Evolutionary conservation across 176 grass and related monocot species (phyloP).

Genomic region (Musa itinerans): DNA sequence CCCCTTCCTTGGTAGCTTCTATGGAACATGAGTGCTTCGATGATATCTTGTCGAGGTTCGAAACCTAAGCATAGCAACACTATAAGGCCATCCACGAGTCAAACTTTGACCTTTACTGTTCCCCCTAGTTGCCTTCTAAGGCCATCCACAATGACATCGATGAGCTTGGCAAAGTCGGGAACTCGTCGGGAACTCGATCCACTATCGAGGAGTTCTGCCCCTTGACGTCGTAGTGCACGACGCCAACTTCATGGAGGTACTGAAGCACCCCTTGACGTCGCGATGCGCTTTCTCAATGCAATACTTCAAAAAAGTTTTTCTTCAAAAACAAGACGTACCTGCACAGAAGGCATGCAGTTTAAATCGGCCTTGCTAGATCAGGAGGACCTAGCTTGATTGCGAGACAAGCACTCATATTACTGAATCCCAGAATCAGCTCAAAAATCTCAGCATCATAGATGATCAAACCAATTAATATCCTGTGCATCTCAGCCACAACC

Average conservation of each 20-base stretch:
- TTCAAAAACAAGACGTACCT: not conserved
- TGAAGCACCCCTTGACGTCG: constrained; percentile 26
- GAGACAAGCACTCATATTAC: not conserved
- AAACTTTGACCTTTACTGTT: constrained; percentile 32
- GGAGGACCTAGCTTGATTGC: not conserved
- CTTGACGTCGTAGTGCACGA: constrained; percentile 89
- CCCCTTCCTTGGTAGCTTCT: constrained; percentile 69
- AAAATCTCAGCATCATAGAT: not conserved
- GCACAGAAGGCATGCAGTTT: not conserved
- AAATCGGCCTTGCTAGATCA: not conserved
- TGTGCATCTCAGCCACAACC: not conserved
- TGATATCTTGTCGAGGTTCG: no score
- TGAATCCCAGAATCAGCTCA: not conserved
- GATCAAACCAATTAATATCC: not conserved
- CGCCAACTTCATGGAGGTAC: constrained; percentile 57
- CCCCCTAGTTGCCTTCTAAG: constrained; percentile 70
- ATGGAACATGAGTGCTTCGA: no score
- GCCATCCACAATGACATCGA: constrained; percentile 90
- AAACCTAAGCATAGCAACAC: no score
- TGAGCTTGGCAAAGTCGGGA: constrained; percentile 41
- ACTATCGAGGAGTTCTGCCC: constrained; percentile 68
- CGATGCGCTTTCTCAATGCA: constrained; percentile 41
- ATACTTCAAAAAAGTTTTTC: not conserved
- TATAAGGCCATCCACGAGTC: constrained; percentile 73
- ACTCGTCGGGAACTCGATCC: not conserved